Evolutionary conservation across 371 early-diverging fungal genomes (phyloP).

Genomic region (Chytridiales sp.): DNA sequence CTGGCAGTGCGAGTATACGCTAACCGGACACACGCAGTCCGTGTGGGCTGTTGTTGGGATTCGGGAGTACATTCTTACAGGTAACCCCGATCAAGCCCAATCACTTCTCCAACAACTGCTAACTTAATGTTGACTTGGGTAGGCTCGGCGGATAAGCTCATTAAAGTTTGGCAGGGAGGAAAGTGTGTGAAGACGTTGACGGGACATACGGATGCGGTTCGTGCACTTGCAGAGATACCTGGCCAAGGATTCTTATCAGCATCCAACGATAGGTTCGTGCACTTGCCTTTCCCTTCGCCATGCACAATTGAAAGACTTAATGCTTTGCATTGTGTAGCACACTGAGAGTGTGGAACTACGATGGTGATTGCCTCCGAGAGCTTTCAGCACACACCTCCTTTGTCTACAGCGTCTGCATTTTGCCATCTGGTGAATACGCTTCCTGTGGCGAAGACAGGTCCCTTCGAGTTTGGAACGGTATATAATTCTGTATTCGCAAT

Average conservation of each 20-base stretch:
- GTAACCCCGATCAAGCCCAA: conserved; percentile 41
- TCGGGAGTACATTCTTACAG: conserved; percentile 78
- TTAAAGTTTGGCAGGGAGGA: conserved; percentile 83
- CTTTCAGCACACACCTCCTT: conserved; percentile 90
- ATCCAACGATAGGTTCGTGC: conserved; percentile 83
- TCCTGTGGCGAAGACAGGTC: conserved; percentile 92
- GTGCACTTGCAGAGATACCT: conserved; percentile 69
- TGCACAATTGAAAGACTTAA: conserved; percentile 20
- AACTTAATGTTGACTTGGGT: background rate
- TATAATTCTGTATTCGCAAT: background rate
- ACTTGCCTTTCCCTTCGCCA: background rate
- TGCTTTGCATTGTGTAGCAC: conserved; percentile 48
- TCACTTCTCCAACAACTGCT: background rate
- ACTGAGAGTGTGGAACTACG: conserved; percentile 76
- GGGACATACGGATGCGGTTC: conserved; percentile 93
- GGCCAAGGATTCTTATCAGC: conserved; percentile 76
- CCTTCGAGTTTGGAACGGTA: conserved; percentile 84
- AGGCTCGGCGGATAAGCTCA: conserved; percentile 93
- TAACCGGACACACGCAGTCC: conserved; percentile 82
- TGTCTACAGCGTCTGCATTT: conserved; percentile 76
- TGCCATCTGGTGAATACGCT: conserved; percentile 73
- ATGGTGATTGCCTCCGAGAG: conserved; percentile 74
- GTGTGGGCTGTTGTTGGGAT: conserved; percentile 89
- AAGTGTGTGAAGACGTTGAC: conserved; percentile 62
- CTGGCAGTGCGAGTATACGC: conserved; percentile 62